A percentile compares a stretch with the other conserved stretches of the same genome.
Evolutionary conservation across 768 basidiomycete species (phyloP).

Genomic region (Lentinula detonsa): DNA sequence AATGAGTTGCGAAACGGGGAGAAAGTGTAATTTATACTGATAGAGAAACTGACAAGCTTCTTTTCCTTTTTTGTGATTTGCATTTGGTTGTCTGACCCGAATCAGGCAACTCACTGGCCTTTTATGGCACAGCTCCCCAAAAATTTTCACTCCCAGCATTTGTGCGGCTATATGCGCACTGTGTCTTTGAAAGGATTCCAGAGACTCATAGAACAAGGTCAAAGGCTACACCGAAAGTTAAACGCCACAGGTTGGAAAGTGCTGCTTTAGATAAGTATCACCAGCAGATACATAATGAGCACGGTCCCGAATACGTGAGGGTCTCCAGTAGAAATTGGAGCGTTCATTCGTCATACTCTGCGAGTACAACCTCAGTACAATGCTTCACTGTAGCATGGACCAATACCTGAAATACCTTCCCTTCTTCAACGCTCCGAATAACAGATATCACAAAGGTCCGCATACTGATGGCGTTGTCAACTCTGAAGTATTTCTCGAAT

Average conservation of each 20-base stretch:
- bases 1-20: constrained; percentile 1
- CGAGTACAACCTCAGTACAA: neutral
- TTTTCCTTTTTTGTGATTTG: neutral
- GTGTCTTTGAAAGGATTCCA: neutral
- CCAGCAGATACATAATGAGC: neutral
- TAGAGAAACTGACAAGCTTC: neutral
- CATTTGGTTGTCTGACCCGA: neutral
- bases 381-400: neutral
- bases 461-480: neutral
- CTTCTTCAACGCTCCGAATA: neutral
- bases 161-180: neutral
- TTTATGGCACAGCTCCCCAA: neutral
- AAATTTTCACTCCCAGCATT: neutral
- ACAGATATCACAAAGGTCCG: neutral
- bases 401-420: neutral
- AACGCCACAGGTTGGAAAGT: neutral
- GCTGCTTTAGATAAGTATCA: neutral
- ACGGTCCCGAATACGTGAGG: neutral
- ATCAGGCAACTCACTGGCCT: neutral
- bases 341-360: neutral
- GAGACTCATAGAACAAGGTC: neutral
- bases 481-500: neutral
- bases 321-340: neutral
- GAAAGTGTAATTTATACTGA: constrained; percentile 2
- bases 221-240: neutral